Percentiles rank a stretch among this genome's conserved stretches.
These are phyloP conservation scores for Ogataea methanolica DNA, from an alignment of 805 yeast genomes.

Conservation along the genomic window DNA sequence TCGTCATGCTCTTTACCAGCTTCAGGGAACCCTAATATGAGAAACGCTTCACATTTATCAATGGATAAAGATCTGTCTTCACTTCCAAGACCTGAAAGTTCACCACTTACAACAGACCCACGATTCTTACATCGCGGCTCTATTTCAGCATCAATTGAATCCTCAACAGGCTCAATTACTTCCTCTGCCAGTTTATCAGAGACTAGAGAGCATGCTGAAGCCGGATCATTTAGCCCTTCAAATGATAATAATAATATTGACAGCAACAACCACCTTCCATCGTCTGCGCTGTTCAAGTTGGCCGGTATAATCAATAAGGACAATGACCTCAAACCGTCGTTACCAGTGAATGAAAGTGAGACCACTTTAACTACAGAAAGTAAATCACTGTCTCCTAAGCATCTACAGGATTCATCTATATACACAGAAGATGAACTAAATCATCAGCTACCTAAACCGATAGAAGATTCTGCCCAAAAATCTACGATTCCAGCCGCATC, in stretches of 20 bases:
- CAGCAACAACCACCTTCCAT: neutral
- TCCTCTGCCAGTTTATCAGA: conserved; percentile 19
- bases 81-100: too few species aligned
- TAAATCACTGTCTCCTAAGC: neutral
- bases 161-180: conserved; percentile 8
- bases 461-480: neutral
- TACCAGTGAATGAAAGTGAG: conserved; percentile 10
- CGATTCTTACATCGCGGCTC: conserved; percentile 11
- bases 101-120: neutral
- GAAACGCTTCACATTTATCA: neutral
- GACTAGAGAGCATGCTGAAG: conserved; percentile 19
- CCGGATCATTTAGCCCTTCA: conserved; percentile 11
- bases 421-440: neutral
- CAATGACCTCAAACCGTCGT: neutral
- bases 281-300: conserved; percentile 18
- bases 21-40: neutral
- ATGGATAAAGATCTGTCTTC: neutral
- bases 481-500: neutral
- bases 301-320: conserved; percentile 17
- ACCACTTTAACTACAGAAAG: conserved; percentile 7
- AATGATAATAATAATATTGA: conserved; percentile 3
- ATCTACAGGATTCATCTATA: neutral
- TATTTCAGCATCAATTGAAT: conserved; percentile 13
- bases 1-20: conserved; percentile 1
- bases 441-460: neutral